Conservation (phyloP, 2,329 filamentous ascomycete species). For the Myotisia sp. region DNA sequence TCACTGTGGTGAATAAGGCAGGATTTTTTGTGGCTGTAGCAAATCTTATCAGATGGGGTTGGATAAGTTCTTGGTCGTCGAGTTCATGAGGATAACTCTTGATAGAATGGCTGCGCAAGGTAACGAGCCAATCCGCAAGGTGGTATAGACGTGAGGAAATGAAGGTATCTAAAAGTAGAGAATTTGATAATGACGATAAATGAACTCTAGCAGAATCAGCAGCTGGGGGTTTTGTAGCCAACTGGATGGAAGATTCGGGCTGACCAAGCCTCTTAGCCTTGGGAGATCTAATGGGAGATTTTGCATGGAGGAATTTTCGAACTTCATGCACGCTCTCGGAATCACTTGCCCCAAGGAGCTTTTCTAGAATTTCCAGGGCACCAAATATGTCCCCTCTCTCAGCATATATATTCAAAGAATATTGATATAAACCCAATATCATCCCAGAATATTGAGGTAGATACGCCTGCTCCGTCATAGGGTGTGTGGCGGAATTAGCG, state of each 20-base stretch:
- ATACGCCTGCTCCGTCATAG: slow-evolving; percentile 1
- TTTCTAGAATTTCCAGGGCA: slow-evolving; percentile 9
- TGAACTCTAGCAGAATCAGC: slow-evolving; percentile 2
- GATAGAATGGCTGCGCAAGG: slow-evolving; percentile 35
- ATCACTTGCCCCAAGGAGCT: slow-evolving; percentile 8
- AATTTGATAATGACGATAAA: slow-evolving; percentile 6
- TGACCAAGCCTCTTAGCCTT: too few species aligned
- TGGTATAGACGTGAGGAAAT: slow-evolving; percentile 20
- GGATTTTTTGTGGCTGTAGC: slow-evolving; percentile 37
- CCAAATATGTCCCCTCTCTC: slow-evolving; percentile 7
- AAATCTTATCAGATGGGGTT: slow-evolving; percentile 41
- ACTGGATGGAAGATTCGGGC: neutral
- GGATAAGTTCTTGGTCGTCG: slow-evolving; percentile 30
- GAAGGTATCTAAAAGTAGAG: slow-evolving; percentile 6
- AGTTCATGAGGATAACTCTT: slow-evolving; percentile 35
- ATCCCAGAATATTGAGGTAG: slow-evolving; percentile 7
- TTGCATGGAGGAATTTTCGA: slow-evolving; percentile 8
- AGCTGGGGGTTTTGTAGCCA: slow-evolving; percentile 5
- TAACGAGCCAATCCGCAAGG: slow-evolving; percentile 40
- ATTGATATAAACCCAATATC: slow-evolving; percentile 11
- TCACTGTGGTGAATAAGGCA: slow-evolving; percentile 19
- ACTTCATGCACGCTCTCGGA: slow-evolving; percentile 4
- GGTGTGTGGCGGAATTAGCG: neutral
- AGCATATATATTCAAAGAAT: slow-evolving; percentile 11
- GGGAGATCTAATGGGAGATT: slow-evolving; percentile 5